Percentiles rank a stretch among this genome's conserved stretches.
Evolutionary conservation across 306 rosid species (phyloP).

Genomic region (Hippophae tibetana): DNA sequence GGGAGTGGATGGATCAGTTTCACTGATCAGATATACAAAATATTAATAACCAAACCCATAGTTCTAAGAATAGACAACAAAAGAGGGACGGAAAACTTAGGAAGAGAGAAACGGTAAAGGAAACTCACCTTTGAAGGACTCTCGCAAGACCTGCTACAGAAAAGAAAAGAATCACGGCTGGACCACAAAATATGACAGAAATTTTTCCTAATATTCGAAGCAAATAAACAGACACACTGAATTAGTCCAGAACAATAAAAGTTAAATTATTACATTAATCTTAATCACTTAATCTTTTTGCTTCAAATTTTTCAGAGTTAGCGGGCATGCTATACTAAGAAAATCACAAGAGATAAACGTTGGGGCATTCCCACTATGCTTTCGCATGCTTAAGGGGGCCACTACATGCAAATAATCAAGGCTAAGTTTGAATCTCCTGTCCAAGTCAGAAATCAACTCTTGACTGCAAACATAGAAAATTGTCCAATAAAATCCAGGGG

Average conservation of each 20-base stretch:
- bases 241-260: no score
- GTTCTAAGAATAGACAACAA: conserved; percentile 20
- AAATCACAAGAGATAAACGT: no score
- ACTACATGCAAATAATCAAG: not conserved
- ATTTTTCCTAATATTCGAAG: not conserved
- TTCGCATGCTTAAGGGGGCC: no score
- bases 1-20: no score
- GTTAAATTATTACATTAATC: no score
- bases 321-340: no score
- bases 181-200: not conserved
- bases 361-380: no score
- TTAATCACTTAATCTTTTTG: no score
- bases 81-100: conserved; percentile 15
- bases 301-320: no score
- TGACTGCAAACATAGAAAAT: not conserved
- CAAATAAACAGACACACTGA: conserved; percentile 13
- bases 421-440: not conserved
- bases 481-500: not conserved
- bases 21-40: no score
- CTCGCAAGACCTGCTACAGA: conserved; percentile 65
- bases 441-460: not conserved
- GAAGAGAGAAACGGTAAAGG: conserved; percentile 19
- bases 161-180: conserved; percentile 15
- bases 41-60: no score
- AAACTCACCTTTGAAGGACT: conserved; percentile 64